phyloP scores from a whole-genome alignment of 1,284 basidiomycete genomes.

The Cryptococcus floricola region DNA sequence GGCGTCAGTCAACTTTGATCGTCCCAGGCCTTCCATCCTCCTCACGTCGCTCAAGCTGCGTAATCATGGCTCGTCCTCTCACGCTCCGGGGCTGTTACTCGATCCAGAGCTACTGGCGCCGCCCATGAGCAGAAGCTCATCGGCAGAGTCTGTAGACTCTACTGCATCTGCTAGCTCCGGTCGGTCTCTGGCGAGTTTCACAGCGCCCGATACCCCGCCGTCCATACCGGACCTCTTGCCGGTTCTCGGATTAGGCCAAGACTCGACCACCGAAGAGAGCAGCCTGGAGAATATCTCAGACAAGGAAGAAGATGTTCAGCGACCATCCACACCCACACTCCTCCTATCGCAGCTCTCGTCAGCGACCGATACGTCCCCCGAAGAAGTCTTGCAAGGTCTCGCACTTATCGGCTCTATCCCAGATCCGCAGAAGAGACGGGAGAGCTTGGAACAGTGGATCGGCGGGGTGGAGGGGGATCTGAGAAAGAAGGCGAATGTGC shows the following conservation, averaged over 20 bases:
- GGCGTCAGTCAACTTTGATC: neutral
- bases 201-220: neutral
- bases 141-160: slow-evolving; percentile 1
- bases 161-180: neutral
- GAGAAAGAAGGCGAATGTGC: neutral
- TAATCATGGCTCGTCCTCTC: neutral
- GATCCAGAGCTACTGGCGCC: neutral
- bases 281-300: too few species aligned
- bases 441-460: neutral
- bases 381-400: slow-evolving; percentile 4
- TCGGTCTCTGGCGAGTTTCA: slow-evolving; percentile 10
- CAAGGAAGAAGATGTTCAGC: neutral
- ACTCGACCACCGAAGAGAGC: neutral
- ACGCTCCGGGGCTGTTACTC: neutral
- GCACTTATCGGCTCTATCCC: neutral
- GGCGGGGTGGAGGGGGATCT: slow-evolving; percentile 7
- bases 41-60: neutral
- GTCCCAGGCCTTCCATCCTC: neutral
- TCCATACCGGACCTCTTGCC: neutral
- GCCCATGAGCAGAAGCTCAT: neutral
- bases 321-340: slow-evolving; percentile 9
- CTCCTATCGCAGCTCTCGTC: slow-evolving; percentile 6
- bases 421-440: slow-evolving; percentile 4
- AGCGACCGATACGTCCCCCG: slow-evolving; percentile 1
- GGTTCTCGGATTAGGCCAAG: neutral